Percentiles rank a stretch among this genome's conserved stretches.
These are phyloP conservation scores for Epithele typhae DNA, from an alignment of 768 basidiomycete genomes.

Conservation along the genomic window DNA sequence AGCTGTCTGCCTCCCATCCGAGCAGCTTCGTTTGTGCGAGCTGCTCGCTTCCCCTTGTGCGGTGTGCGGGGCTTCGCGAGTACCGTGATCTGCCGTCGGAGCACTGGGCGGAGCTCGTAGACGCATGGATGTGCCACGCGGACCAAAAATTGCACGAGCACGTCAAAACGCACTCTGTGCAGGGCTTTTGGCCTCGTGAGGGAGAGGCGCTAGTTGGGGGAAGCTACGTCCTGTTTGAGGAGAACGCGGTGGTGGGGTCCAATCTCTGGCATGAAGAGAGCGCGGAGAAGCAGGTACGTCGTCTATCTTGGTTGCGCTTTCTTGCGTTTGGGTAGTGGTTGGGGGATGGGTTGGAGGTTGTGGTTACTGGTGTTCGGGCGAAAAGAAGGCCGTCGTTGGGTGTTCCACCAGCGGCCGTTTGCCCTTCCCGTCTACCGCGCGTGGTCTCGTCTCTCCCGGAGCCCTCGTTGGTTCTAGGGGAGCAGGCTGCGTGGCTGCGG, in stretches of 20 bases:
- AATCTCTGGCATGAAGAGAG: slow-evolving; percentile 51
- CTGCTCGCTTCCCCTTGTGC: slow-evolving; percentile 69
- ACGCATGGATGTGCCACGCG: slow-evolving; percentile 97
- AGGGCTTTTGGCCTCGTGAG: slow-evolving; percentile 75
- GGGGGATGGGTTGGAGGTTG: neutral
- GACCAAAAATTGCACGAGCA: slow-evolving; percentile 81
- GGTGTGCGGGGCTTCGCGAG: slow-evolving; percentile 40
- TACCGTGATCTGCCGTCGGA: slow-evolving; percentile 92
- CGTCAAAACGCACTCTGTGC: slow-evolving; percentile 49
- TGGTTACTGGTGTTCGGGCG: slow-evolving; percentile 45
- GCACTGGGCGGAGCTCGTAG: slow-evolving; percentile 95
- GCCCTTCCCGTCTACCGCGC: slow-evolving; percentile 18
- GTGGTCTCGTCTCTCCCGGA: slow-evolving; percentile 31
- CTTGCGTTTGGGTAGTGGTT: neutral
- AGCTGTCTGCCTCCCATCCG: slow-evolving; percentile 51
- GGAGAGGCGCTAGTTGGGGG: slow-evolving; percentile 84
- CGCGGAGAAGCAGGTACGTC: no score
- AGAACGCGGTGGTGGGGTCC: slow-evolving; percentile 45
- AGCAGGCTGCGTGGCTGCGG: slow-evolving; percentile 20
- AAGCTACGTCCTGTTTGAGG: slow-evolving; percentile 80
- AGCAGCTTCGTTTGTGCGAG: slow-evolving; percentile 72
- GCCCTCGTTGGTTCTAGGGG: slow-evolving; percentile 57
- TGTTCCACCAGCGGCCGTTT: slow-evolving; percentile 56
- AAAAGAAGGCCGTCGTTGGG: slow-evolving; percentile 92
- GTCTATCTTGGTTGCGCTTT: no score